A percentile compares a stretch with the other conserved stretches of the same genome.
These are phyloP conservation scores for Kodamaea hsintzibuensis DNA, from an alignment of 805 yeast genomes.

Conservation along the genomic window DNA sequence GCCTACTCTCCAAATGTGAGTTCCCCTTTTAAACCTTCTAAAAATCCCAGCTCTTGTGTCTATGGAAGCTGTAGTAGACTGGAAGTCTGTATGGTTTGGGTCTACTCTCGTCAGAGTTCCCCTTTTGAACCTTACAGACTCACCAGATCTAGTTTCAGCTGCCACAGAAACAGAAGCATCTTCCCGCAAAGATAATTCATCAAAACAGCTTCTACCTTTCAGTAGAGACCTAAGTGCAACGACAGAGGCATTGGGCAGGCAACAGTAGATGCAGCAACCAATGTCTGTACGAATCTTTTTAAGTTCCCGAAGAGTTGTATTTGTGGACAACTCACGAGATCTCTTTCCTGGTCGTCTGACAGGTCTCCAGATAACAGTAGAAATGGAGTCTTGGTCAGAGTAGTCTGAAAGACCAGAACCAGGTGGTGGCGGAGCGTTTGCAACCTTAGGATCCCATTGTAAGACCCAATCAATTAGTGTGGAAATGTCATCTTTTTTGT, in stretches of 20 bases:
- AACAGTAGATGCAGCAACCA: too few relatives aligned
- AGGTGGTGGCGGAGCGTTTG: too few relatives aligned
- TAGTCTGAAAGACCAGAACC: background rate
- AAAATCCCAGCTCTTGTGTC: background rate
- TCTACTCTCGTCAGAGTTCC: background rate
- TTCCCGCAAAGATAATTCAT: too few relatives aligned
- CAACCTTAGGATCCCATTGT: too few relatives aligned
- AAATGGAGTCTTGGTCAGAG: background rate
- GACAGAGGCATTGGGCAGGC: too few relatives aligned
- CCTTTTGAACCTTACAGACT: background rate
- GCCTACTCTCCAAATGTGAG: background rate
- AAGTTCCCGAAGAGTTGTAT: background rate
- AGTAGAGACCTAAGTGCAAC: too few relatives aligned
- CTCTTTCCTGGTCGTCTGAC: background rate
- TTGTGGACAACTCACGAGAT: background rate
- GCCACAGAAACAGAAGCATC: too few relatives aligned
- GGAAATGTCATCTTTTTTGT: background rate
- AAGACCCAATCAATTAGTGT: background rate
- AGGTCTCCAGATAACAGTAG: background rate
- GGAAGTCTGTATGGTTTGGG: too few relatives aligned
- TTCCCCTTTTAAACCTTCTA: background rate
- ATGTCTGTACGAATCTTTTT: background rate
- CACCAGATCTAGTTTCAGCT: background rate
- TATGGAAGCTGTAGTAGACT: too few relatives aligned
- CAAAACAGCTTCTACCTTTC: too few relatives aligned